A percentile compares a stretch with the other conserved stretches of the same genome.
phyloP scores from a whole-genome alignment of 2,329 filamentous ascomycete species.

The Aspergillus novoparasiticus region DNA sequence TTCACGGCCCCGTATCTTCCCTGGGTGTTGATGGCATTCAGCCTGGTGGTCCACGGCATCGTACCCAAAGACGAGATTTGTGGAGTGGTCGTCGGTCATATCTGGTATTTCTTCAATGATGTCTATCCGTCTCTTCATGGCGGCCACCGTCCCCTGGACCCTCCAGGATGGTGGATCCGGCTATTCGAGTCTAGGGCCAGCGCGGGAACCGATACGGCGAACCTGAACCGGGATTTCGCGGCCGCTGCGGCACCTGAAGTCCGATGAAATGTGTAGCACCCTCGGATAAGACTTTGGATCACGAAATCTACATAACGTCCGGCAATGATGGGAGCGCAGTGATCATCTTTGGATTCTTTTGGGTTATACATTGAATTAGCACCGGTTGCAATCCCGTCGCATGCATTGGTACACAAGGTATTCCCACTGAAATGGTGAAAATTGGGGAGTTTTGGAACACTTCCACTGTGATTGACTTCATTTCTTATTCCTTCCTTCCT shows the following conservation, averaged over 20 bases:
- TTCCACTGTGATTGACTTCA: neutral
- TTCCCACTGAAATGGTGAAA: neutral
- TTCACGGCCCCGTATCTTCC: conserved; percentile 94
- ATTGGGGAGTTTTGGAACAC: neutral
- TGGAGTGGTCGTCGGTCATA: conserved; percentile 89
- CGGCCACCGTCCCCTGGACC: conserved; percentile 82
- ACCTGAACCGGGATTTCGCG: conserved; percentile 36
- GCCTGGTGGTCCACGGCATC: conserved; percentile 82
- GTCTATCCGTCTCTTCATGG: conserved; percentile 91
- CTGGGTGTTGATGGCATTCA: conserved; percentile 94
- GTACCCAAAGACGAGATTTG: conserved; percentile 96
- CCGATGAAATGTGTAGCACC: conserved; percentile 24
- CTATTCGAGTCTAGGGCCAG: conserved; percentile 63
- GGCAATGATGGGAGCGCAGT: neutral
- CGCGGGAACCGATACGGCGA: conserved; percentile 26
- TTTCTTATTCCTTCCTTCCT: neutral
- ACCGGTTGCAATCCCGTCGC: neutral
- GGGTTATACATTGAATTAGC: neutral
- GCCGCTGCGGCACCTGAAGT: conserved; percentile 38
- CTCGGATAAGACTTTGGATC: neutral
- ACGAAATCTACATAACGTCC: neutral
- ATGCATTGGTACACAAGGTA: neutral
- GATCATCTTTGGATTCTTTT: neutral
- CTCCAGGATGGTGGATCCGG: conserved; percentile 85
- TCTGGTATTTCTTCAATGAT: conserved; percentile 98